Evolutionary conservation across 2,329 filamentous ascomycete genomes (phyloP), one percentile per base, ranked within the genome.

Genomic region (Plenodomus biglobosus): DNA sequence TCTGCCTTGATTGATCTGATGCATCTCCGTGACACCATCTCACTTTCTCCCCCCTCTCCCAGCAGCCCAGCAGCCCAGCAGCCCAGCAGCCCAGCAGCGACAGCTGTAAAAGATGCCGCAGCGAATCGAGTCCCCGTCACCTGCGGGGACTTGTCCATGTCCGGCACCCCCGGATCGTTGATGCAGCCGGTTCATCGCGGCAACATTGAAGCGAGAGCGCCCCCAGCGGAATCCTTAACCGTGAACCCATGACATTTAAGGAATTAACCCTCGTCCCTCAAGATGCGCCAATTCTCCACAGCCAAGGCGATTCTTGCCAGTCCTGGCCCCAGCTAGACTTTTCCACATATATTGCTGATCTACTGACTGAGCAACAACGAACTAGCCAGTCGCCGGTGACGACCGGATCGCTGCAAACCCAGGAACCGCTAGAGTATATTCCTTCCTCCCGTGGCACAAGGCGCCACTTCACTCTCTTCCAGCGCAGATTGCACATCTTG

Each of bases 381-480:
- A 52, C 55, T 56, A 58, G 38, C 21, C 40, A 20, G 44, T 36
- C 34, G 38, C 53, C 49, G 54, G 55, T 58, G 45, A 46, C 47
- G 45, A 45, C 50, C 57, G 59, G 57, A 51, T 42, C 40, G 40
- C 40, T 44, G 50, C 51, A 50, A 50, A 52, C 49, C 56, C 50
- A 43, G 44, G 32, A 46, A 52, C 48, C 8, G 27, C 27, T 15
- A n/a, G n/a, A n/a, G n/a, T n/a, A 32, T 32, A 32, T 32, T 11
- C 27, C 27, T 42, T 21, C 40, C 42, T 50, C 55, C 51, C 53
- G 52, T 42, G 50, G 42, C 45, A 45, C 46, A 16, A 20, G 40
- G 38, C 42, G 46, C 55, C 19, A 21, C 38, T 27, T 8, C 43
- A 34, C 15, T 36, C 27, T 18, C 17, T 36, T 11, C 35, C 11